Conservation (phyloP, 345 rosid genomes). For the Linum lewisii region DNA sequence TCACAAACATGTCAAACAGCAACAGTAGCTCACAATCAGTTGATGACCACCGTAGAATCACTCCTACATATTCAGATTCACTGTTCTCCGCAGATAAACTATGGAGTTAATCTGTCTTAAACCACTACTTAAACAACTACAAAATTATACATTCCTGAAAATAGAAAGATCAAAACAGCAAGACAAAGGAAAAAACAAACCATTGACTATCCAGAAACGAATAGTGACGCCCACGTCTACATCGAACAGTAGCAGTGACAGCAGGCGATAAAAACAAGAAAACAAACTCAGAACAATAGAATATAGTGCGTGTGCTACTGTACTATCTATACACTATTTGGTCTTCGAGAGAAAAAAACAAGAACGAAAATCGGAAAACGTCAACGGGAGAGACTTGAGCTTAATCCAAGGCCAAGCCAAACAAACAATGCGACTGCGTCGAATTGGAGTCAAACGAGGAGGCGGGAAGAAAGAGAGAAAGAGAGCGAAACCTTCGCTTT, state of each 20-base stretch:
- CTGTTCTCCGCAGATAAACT: neutral
- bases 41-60: too few relatives aligned
- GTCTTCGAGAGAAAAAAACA: neutral
- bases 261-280: too few relatives aligned
- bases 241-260: too few relatives aligned
- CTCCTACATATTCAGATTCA: too few relatives aligned
- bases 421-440: neutral
- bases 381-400: neutral
- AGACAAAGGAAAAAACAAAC: neutral
- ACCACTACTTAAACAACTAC: neutral
- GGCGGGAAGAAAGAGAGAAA: neutral
- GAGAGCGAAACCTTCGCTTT: slow-evolving; percentile 1
- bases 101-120: neutral
- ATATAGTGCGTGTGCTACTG: neutral
- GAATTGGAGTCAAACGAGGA: neutral
- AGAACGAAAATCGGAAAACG: neutral
- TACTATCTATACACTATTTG: neutral
- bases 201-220: too few relatives aligned
- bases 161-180: neutral
- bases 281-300: neutral
- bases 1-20: neutral
- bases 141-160: neutral
- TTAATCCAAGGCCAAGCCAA: neutral
- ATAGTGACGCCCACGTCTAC: too few relatives aligned
- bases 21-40: neutral